Conservation (phyloP, 2,329 filamentous ascomycete genomes). For the Alternaria longipes region DNA sequence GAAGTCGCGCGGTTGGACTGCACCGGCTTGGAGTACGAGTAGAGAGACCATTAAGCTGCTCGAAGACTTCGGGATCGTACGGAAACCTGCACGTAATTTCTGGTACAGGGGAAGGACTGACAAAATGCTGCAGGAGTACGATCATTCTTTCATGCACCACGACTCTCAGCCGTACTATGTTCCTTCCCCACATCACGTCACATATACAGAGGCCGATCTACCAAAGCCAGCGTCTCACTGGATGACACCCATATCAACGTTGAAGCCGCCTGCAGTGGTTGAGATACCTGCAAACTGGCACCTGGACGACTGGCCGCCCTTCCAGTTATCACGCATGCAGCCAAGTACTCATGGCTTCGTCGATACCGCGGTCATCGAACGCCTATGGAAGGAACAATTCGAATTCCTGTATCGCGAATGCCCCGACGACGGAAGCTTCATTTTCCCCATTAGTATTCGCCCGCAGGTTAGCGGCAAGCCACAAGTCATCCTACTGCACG, state of each 20-base stretch:
- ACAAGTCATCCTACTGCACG: constrained; percentile 59
- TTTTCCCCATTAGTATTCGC: constrained; percentile 60
- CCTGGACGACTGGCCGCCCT: constrained; percentile 61
- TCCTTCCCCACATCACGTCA: constrained; percentile 56
- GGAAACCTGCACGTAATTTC: not conserved
- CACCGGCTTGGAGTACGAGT: constrained; percentile 55
- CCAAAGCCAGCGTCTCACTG: constrained; percentile 45
- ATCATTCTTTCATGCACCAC: constrained; percentile 61
- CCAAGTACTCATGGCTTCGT: constrained; percentile 63
- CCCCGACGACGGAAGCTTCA: constrained; percentile 53
- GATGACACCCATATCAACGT: constrained; percentile 52
- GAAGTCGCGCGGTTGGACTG: constrained; percentile 56
- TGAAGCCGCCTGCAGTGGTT: constrained; percentile 50
- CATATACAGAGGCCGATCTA: constrained; percentile 42
- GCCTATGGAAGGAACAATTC: constrained; percentile 59
- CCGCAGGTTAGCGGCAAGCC: constrained; percentile 60
- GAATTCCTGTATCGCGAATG: constrained; percentile 56
- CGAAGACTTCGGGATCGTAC: constrained; percentile 53
- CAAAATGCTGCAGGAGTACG: constrained; percentile 56
- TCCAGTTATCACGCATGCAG: constrained; percentile 55
- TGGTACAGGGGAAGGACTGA: not conserved
- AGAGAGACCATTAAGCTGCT: constrained; percentile 52
- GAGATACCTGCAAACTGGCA: constrained; percentile 60
- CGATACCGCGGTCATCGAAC: constrained; percentile 54
- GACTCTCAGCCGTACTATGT: constrained; percentile 56